Conservation (phyloP, 2,329 filamentous ascomycete species). For the Penicillium carneum region DNA sequence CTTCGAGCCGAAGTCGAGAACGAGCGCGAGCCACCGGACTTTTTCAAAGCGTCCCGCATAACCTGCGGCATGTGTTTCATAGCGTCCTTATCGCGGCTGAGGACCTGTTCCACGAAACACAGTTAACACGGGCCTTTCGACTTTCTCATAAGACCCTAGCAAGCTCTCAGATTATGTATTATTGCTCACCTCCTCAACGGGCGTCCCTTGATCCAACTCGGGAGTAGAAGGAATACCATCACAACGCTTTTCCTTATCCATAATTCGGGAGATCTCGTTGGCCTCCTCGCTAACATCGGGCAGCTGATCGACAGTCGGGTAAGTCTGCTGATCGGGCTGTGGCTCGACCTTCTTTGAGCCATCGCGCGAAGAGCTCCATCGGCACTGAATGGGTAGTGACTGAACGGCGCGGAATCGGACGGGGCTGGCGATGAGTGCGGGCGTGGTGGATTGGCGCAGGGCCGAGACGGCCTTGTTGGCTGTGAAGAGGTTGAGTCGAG, state of each 20-base stretch:
- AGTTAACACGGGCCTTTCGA: slow-evolving; percentile 1
- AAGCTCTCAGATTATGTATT: background rate
- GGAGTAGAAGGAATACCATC: slow-evolving; percentile 58
- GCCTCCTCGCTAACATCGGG: slow-evolving; percentile 72
- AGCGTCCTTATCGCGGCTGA: slow-evolving; percentile 68
- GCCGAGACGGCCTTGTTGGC: slow-evolving; percentile 43
- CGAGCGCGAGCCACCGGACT: slow-evolving; percentile 56
- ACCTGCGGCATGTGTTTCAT: slow-evolving; percentile 71
- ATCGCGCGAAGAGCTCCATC: slow-evolving; percentile 48
- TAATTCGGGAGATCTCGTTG: slow-evolving; percentile 65
- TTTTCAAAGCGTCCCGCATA: slow-evolving; percentile 66
- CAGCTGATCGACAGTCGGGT: slow-evolving; percentile 61
- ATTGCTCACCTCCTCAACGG: slow-evolving; percentile 67
- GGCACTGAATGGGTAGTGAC: slow-evolving; percentile 32
- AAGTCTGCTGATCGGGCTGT: slow-evolving; percentile 42
- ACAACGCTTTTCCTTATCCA: slow-evolving; percentile 54
- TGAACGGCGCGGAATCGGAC: slow-evolving; percentile 32
- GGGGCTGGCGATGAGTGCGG: slow-evolving; percentile 34
- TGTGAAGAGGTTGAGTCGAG: slow-evolving; percentile 60
- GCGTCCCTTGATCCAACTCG: slow-evolving; percentile 70
- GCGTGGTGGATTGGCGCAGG: slow-evolving; percentile 42
- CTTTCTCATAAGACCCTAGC: background rate
- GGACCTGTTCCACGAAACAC: slow-evolving; percentile 57
- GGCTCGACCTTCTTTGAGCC: slow-evolving; percentile 39
- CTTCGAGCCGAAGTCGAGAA: slow-evolving; percentile 65